Conservation (phyloP, 805 yeast species). For the Saccharomycopsis microspora region DNA sequence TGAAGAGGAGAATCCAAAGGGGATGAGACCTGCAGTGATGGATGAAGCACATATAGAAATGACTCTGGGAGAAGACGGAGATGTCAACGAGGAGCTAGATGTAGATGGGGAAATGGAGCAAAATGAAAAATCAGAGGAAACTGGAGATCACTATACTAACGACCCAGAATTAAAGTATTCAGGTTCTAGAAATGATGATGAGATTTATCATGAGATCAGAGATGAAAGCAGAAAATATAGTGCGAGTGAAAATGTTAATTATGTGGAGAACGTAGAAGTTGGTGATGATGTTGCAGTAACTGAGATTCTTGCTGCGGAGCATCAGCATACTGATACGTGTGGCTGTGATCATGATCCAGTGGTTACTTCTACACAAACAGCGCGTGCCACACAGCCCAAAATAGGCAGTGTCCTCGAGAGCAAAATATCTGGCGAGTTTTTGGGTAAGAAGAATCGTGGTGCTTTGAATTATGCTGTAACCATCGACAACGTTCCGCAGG, state of each 20-base stretch:
- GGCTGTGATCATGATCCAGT: neutral
- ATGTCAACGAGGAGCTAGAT: neutral
- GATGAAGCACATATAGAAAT: neutral
- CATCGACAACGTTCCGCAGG: neutral
- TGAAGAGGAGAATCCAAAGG: constrained; percentile 18
- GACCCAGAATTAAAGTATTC: neutral
- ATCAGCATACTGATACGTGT: neutral
- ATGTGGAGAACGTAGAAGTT: constrained; percentile 14
- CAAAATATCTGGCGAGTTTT: neutral
- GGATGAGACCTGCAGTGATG: constrained; percentile 18
- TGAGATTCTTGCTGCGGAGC: neutral
- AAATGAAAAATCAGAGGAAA: neutral
- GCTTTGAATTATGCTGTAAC: neutral
- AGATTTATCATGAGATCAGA: neutral
- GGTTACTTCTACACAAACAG: neutral
- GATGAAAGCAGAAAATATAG: constrained; percentile 15
- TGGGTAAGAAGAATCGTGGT: neutral
- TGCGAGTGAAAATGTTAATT: constrained; percentile 14
- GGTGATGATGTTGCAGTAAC: neutral
- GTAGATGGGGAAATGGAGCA: neutral
- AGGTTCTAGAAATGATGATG: neutral
- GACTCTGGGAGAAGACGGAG: neutral
- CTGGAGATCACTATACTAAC: neutral
- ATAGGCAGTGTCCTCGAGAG: neutral
- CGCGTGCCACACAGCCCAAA: neutral